These are phyloP conservation scores for Iris pallida DNA, from an alignment of 116 monocot genomes.

Conservation along the genomic window DNA sequence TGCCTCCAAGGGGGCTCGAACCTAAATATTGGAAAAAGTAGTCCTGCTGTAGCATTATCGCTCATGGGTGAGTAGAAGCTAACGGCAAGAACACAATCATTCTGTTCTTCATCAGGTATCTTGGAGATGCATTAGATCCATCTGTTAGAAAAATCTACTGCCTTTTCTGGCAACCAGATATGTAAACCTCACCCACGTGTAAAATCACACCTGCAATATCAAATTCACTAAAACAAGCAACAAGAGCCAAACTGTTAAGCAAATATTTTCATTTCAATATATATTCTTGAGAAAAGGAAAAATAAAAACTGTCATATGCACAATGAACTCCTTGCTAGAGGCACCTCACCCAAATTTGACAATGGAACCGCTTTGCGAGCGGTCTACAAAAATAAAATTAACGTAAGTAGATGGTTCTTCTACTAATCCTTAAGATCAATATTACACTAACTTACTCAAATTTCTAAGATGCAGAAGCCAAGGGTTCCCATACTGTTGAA, in stretches of 20 bases:
- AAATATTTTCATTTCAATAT: neutral
- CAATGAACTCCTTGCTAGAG: slow-evolving; percentile 55
- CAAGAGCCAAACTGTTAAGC: neutral
- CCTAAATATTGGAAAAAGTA: slow-evolving; percentile 14
- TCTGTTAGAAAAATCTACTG: slow-evolving; percentile 93
- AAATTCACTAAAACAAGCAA: slow-evolving; percentile 72
- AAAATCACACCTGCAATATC: slow-evolving; percentile 75
- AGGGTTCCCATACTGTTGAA: slow-evolving; percentile 53
- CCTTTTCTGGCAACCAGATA: slow-evolving; percentile 54
- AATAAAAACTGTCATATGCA: neutral
- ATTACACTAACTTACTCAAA: slow-evolving; percentile 62
- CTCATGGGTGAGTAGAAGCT: slow-evolving; percentile 44
- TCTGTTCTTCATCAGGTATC: slow-evolving; percentile 17
- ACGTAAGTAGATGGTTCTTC: neutral
- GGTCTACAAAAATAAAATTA: slow-evolving; percentile 36
- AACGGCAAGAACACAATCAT: slow-evolving; percentile 64
- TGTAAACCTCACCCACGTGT: slow-evolving; percentile 70
- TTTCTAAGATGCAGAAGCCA: slow-evolving; percentile 24
- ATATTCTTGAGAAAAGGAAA: neutral
- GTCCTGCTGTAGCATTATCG: slow-evolving; percentile 40
- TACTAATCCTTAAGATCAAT: neutral
- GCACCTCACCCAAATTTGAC: slow-evolving; percentile 72
- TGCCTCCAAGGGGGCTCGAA: no score
- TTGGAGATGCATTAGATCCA: slow-evolving; percentile 46
- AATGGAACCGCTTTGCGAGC: slow-evolving; percentile 58